These are phyloP conservation scores for Colletotrichum tofieldiae DNA, from an alignment of 2,329 filamentous ascomycete species.

Conservation along the genomic window DNA sequence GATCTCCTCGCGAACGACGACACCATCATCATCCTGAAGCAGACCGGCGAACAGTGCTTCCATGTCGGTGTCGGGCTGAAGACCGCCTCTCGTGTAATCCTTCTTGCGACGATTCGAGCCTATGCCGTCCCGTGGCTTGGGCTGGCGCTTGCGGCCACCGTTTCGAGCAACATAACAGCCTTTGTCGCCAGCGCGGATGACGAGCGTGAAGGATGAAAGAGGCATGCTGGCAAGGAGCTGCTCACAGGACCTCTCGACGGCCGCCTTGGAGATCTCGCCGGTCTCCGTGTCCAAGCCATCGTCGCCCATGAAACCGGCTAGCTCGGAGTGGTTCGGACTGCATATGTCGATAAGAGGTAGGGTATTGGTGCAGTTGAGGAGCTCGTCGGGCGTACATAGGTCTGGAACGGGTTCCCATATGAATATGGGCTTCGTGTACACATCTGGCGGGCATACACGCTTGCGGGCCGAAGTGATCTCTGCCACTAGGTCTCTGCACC, in stretches of 20 bases:
- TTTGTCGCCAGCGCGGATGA: constrained; percentile 80
- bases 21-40: constrained; percentile 67
- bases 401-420: constrained; percentile 98
- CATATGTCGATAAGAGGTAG: constrained; percentile 75
- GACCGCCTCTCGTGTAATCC: constrained; percentile 64
- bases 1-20: constrained; percentile 70
- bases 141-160: constrained; percentile 65
- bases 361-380: constrained; percentile 76
- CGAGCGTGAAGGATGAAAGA: constrained; percentile 75
- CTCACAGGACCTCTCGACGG: constrained; percentile 73
- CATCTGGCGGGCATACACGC: constrained; percentile 52
- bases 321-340: constrained; percentile 89
- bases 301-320: constrained; percentile 87
- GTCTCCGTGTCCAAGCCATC: constrained; percentile 68
- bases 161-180: constrained; percentile 78
- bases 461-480: constrained; percentile 76
- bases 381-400: constrained; percentile 80
- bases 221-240: constrained; percentile 76
- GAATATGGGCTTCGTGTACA: constrained; percentile 76
- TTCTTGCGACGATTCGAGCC: constrained; percentile 59
- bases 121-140: constrained; percentile 45
- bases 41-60: constrained; percentile 73
- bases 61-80: constrained; percentile 75
- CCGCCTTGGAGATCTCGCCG: constrained; percentile 66
- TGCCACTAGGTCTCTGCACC: constrained; percentile 83